Base-by-base conservation (phyloP, 2,329 filamentous ascomycete genomes). In the Plectosphaerella plurivora region DNA sequence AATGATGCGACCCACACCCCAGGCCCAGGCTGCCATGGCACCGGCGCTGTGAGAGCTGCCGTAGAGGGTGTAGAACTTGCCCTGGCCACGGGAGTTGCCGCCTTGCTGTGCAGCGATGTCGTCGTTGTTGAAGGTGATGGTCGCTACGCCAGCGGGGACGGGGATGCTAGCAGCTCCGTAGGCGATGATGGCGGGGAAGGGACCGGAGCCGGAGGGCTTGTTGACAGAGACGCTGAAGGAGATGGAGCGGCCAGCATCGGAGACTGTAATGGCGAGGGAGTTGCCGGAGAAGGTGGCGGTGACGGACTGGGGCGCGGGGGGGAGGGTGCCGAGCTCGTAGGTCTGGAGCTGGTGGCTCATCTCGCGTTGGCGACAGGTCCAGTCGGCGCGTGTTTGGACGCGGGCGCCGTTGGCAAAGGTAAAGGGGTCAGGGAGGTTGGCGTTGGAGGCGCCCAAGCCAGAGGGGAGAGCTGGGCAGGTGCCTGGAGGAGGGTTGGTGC, bases 51-150 rank as follows among this genome's bases (percentile, higher is more conserved):
- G 69, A 7, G 63, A 55, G 37, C 66, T 68, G n/a, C 75, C 74
- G 60, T 78, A 77, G 5, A 79, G 62, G 46, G 75, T 68, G 63
- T 73, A 79, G 63, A 78, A 79, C 52, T 72, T 71, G 53, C 76
- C 76, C 53, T 68, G 63, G 20, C 75, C 75, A 47, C 74, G 75
- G 50, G 72, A 74, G 36, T 58, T 60, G 51, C 74, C 70, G 46
- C 65, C 66, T 14, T 51, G 50, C 28, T 56, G 53, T 15, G 50
- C 51, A n/a, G 68, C 76, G 37, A 79, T 69, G n/a, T 75, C 68
- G 55, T 75, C 71, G 55, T 77, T 77, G 63, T 74, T 72, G 64
- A 77, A 76, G 24, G 64, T 70, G 57, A 79, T 77, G 41, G 71
- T 73, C 16, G 73, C 76, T 14, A 78, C 71, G 42, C 65, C 66